Evolutionary conservation across 2,329 filamentous ascomycete species (phyloP).

Genomic region (Aspergillus unguis): DNA sequence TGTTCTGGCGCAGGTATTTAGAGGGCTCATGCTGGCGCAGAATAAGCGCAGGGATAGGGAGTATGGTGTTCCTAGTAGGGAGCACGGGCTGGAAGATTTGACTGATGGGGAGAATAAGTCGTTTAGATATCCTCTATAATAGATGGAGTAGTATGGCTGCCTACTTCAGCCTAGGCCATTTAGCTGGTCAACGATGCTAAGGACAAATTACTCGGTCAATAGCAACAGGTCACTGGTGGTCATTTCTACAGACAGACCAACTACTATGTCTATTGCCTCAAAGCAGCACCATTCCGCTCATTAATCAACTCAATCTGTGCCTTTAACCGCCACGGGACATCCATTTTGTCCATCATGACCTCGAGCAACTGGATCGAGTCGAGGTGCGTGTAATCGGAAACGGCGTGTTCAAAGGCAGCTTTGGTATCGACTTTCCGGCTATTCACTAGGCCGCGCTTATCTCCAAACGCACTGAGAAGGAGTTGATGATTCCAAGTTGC

Average conservation of each 20-base stretch:
- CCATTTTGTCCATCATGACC: slow-evolving; percentile 3
- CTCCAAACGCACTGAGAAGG: slow-evolving; percentile 65
- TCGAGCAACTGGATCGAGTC: slow-evolving; percentile 5
- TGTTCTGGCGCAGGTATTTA: slow-evolving; percentile 6
- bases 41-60: slow-evolving; percentile 2
- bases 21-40: slow-evolving; percentile 2
- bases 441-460: slow-evolving; percentile 51
- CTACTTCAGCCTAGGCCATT: too few species aligned
- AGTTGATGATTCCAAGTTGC: slow-evolving; percentile 68
- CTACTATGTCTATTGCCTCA: too few species aligned
- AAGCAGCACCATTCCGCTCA: background rate
- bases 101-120: slow-evolving; percentile 11
- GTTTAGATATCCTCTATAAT: slow-evolving; percentile 8
- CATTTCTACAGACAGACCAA: too few species aligned
- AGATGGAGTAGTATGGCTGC: background rate
- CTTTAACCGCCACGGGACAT: slow-evolving; percentile 4
- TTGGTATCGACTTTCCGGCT: slow-evolving; percentile 66
- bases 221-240: too few species aligned
- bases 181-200: too few species aligned
- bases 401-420: slow-evolving; percentile 54
- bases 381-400: background rate
- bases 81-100: slow-evolving; percentile 7
- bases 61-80: slow-evolving; percentile 4
- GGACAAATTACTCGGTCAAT: too few species aligned
- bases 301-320: slow-evolving; percentile 6